Evolutionary conservation across 345 rosid species (phyloP), one percentile per base, ranked within the genome.

Genomic region (Mangifera indica): DNA sequence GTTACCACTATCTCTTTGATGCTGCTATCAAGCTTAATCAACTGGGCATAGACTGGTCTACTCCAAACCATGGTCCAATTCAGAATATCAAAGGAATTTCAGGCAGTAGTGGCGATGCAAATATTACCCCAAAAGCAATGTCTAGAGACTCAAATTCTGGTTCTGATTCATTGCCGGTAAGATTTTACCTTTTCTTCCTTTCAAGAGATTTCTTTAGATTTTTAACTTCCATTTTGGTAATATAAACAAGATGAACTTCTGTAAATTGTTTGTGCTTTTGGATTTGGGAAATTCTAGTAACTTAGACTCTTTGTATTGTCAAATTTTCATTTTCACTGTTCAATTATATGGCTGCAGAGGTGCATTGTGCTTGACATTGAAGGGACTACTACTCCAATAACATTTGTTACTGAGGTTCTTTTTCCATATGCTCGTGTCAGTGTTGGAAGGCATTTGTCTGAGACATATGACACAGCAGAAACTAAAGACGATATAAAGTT

Each of bases 311-410:
- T 55, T 57, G 18, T 20, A 45, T 34, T 52, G 6, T 67, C 14
- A 44, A 48, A 55, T 14, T 44, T 62, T 4, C n/a, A 25, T 20
- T 60, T 68, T 53, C 62, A 66, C 44, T 53, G 42, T 78, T 69
- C 42, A 69, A 60, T 66, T 61, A 15, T 80, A 76, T 76, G 81
- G 69, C 78, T 74, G 82, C 92, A 93, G 99, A 79, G 74, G 63
- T 95, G 84, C 81, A 73, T 95, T 81, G 89, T 95, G 77, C 98
- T 95, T 52, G 99, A 93, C 82, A 93, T 93, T 45, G 99, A 93
- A 84, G 99, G 99, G 76, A 95, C 96, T 72, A 93, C 99, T 1
- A 91, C 98, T 14, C 98, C 98, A 52, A 96, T 96, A 81, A 85
- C 97, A 34, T 96, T 91, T 75, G 99, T 93, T 76, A 78, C 86